These are phyloP conservation scores for Elaeagnus macrophylla DNA, from an alignment of 306 rosid genomes.

Conservation along the genomic window DNA sequence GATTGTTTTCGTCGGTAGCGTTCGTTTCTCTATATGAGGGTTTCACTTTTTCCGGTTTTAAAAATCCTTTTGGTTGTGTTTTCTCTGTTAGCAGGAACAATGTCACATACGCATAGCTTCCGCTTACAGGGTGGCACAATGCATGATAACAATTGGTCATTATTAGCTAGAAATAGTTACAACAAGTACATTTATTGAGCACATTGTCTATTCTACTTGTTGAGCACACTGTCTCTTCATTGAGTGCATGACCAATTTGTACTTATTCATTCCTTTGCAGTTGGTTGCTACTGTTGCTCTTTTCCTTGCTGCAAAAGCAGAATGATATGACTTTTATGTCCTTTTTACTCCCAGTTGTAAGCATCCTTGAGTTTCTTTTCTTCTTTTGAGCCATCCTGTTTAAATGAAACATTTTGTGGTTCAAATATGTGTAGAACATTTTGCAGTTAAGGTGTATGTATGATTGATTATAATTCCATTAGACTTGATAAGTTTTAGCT, in stretches of 20 bases:
- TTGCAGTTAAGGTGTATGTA: too few species aligned
- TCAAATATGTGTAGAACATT: too few species aligned
- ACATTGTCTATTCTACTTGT: too few species aligned
- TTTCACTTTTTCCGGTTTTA: not conserved
- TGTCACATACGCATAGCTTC: conserved; percentile 51
- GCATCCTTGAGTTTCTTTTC: conserved; percentile 24
- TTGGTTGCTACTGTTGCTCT: conserved; percentile 89
- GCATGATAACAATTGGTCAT: conserved; percentile 41
- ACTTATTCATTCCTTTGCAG: conserved; percentile 38
- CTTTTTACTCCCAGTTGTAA: conserved; percentile 74
- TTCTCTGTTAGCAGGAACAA: conserved; percentile 40
- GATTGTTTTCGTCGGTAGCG: too few species aligned
- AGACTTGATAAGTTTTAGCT: too few species aligned
- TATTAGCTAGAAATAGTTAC: conserved; percentile 34
- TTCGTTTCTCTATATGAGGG: not conserved
- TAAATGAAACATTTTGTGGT: too few species aligned
- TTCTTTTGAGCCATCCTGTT: not conserved
- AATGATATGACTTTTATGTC: conserved; percentile 65
- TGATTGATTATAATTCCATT: too few species aligned
- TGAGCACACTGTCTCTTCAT: too few species aligned
- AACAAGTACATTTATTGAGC: too few species aligned
- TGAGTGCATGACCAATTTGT: too few species aligned
- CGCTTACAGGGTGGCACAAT: conserved; percentile 37
- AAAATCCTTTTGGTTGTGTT: too few species aligned
- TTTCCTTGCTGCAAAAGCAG: conserved; percentile 86